Base-by-base conservation (phyloP, 139 green algal genomes). In the Chlamydomonas schloesseri region DNA sequence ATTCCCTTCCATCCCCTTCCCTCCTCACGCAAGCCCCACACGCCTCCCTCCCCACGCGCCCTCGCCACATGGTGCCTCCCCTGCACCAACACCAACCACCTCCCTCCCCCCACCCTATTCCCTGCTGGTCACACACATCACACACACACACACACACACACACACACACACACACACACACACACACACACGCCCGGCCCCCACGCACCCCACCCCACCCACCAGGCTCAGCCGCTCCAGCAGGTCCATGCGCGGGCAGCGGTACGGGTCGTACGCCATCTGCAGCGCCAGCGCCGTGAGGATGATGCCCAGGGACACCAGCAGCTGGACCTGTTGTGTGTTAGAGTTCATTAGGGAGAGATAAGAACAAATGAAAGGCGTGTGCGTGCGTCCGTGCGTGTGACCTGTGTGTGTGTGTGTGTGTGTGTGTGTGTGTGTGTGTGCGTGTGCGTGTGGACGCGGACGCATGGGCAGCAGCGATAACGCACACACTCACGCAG, bases 221-320 rank as follows among this genome's bases (percentile, higher is more conserved):
- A 50, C 42, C 75, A 82, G 46, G 55, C 75, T 82, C 8, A 82
- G 17, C 15, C 75, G 75, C 81, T 87, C 81, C 70, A 87, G 70
- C 33, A 55, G 10, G 68, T 87, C 82, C 82, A 87, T 81, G 71
- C 58, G 42, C 24, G 47, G 65, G 58, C 26, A 13, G 17, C 50
- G 47, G 71, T 87, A 87, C 68, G 81, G 81, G 34, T 87, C 57
- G 57, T 62, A 65, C 42, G 14, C 21, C 17, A 73, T 73, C 83
- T 88, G 83, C 18, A 65, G 62, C 53, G 57, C 64, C 60, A 88
- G 46, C 23, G 83, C 83, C 26, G 64, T 0, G 33, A 88, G 33
- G 62, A 88, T 71, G 64, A 88, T 34, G 33, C 70, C 83, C 64
- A 88, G 60, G 1, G 50, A 34, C 33, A 78, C 65, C 47, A 88